phyloP scores from a whole-genome alignment of 2,329 filamentous ascomycete species.

The Penicillium sp. region DNA sequence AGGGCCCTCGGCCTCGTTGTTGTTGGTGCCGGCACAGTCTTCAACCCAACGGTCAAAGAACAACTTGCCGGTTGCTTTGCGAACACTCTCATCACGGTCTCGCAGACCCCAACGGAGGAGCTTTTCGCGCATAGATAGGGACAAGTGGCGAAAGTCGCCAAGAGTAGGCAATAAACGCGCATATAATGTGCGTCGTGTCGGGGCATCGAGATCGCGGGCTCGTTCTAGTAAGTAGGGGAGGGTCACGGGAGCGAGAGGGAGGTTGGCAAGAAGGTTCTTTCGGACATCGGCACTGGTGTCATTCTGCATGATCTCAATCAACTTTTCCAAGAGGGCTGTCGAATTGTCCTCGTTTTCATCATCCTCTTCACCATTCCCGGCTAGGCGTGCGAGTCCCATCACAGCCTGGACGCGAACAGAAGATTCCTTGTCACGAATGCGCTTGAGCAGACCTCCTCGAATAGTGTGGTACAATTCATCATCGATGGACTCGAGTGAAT shows the following conservation, averaged over 20 bases:
- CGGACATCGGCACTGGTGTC: conserved; percentile 94
- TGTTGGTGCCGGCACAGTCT: conserved; percentile 76
- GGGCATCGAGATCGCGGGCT: conserved; percentile 83
- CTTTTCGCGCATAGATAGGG: conserved; percentile 92
- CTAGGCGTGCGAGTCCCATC: conserved; percentile 82
- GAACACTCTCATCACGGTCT: conserved; percentile 91
- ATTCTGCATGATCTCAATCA: conserved; percentile 87
- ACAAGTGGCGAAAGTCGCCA: conserved; percentile 92
- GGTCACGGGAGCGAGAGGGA: conserved; percentile 82
- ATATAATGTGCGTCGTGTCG: conserved; percentile 84
- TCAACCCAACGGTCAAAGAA: conserved; percentile 98
- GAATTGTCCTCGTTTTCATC: conserved; percentile 69
- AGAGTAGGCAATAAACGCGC: conserved; percentile 82
- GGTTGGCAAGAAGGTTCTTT: conserved; percentile 82
- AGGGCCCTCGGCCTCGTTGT: conserved; percentile 60
- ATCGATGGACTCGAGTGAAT: conserved; percentile 88
- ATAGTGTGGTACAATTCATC: conserved; percentile 87
- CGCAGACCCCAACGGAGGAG: conserved; percentile 91
- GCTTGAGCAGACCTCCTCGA: conserved; percentile 76
- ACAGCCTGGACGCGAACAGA: conserved; percentile 92
- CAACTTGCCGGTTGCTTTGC: conserved; percentile 85
- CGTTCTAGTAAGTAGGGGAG: conserved; percentile 87
- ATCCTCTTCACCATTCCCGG: conserved; percentile 70
- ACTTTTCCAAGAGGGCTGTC: conserved; percentile 75
- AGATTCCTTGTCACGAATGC: conserved; percentile 91